These are phyloP conservation scores for Metschnikowia santaceciliae DNA, from an alignment of 805 yeast genomes.

Conservation along the genomic window DNA sequence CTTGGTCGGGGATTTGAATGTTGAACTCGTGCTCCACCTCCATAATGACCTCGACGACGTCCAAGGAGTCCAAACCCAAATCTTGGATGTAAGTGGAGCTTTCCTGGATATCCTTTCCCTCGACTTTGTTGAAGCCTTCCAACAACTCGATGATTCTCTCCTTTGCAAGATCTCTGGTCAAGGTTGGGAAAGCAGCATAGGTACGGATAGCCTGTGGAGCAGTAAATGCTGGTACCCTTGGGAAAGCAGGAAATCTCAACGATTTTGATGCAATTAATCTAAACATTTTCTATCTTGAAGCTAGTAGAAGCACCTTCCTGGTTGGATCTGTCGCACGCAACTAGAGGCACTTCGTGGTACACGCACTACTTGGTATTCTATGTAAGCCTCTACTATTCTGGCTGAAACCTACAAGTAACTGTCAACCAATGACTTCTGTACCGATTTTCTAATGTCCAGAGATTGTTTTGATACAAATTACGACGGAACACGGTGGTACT, in stretches of 20 bases:
- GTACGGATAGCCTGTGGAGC: conserved; percentile 22
- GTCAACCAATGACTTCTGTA: neutral
- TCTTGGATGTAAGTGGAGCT: conserved; percentile 35
- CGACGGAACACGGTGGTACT: neutral
- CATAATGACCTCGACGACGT: conserved; percentile 45
- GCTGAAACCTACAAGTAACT: neutral
- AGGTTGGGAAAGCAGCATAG: conserved; percentile 57
- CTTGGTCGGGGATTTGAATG: conserved; percentile 45
- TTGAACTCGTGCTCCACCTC: conserved; percentile 46
- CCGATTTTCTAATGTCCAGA: neutral
- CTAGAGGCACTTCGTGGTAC: neutral
- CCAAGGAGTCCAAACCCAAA: conserved; percentile 46
- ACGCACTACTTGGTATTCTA: conserved; percentile 1
- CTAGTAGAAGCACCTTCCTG: neutral
- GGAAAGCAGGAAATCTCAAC: conserved; percentile 9
- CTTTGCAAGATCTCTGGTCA: conserved; percentile 58
- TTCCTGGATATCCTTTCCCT: conserved; percentile 37
- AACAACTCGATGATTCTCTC: conserved; percentile 62
- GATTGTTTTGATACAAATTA: neutral
- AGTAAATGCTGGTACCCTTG: conserved; percentile 16
- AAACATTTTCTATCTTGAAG: conserved; percentile 23
- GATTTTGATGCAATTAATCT: conserved; percentile 28
- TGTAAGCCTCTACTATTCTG: neutral
- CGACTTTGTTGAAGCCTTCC: conserved; percentile 60
- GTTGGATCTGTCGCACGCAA: neutral